Conservation (phyloP, 768 basidiomycete genomes). For the Holtermanniella nyarrowii region DNA sequence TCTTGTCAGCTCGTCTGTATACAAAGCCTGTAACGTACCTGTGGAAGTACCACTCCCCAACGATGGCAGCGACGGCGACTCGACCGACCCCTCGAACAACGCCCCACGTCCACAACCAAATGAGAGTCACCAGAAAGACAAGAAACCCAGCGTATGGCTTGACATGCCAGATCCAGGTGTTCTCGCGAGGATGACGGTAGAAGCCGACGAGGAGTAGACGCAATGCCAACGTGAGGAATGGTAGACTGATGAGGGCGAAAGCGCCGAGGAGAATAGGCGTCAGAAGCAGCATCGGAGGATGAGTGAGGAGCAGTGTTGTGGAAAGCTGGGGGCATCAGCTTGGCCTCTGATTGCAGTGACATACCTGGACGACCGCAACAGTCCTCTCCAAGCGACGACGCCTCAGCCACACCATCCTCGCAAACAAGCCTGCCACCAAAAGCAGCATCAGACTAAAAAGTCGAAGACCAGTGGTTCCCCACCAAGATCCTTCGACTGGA, state of each 20-base stretch:
- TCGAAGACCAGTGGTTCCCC: slow-evolving; percentile 50
- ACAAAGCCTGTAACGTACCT: slow-evolving; percentile 44
- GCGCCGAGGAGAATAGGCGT: slow-evolving; percentile 35
- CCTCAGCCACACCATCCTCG: slow-evolving; percentile 47
- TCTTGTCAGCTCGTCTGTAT: slow-evolving; percentile 1
- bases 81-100: slow-evolving; percentile 69
- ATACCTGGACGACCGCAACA: slow-evolving; percentile 42
- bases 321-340: slow-evolving; percentile 15
- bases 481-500: slow-evolving; percentile 18
- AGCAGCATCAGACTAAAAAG: slow-evolving; percentile 69
- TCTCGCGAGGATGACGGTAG: slow-evolving; percentile 40
- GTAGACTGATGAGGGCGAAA: slow-evolving; percentile 32
- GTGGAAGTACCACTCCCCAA: slow-evolving; percentile 86
- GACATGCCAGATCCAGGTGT: slow-evolving; percentile 49
- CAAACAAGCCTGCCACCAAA: slow-evolving; percentile 57
- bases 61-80: slow-evolving; percentile 65
- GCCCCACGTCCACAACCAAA: slow-evolving; percentile 67
- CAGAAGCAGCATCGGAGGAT: slow-evolving; percentile 38
- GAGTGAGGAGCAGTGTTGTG: slow-evolving; percentile 34
- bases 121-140: slow-evolving; percentile 47
- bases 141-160: slow-evolving; percentile 66
- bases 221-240: slow-evolving; percentile 37
- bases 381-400: slow-evolving; percentile 53
- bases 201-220: slow-evolving; percentile 40
- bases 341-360: not conserved